A percentile compares a stretch with the other conserved stretches of the same genome.
Evolutionary conservation across 495 filamentous ascomycete genomes (phyloP).

Genomic region (Xylaria cubensis): DNA sequence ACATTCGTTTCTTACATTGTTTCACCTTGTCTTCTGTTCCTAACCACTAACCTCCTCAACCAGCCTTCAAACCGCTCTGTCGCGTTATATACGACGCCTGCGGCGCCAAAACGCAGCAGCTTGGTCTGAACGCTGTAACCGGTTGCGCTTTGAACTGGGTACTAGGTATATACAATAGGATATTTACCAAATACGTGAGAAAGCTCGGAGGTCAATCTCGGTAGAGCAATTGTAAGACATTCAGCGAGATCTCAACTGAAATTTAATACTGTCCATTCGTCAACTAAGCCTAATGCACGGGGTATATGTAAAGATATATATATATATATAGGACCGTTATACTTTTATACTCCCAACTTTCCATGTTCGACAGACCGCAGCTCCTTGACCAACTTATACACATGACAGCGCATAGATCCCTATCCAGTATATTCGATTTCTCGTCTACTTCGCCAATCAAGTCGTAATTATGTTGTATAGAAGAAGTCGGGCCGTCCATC

Average conservation of each 20-base stretch:
- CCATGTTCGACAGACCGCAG: background rate
- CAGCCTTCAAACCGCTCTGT: background rate
- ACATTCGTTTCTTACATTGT: background rate
- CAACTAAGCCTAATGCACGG: background rate
- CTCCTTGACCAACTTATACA: background rate
- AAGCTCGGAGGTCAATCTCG: background rate
- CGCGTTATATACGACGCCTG: background rate
- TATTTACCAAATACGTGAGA: background rate
- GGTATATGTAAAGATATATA: background rate
- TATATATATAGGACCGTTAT: background rate
- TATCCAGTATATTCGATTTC: background rate
- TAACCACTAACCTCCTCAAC: background rate
- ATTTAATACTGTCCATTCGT: background rate
- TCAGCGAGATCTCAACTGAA: background rate
- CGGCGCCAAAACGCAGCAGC: background rate
- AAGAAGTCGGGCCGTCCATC: conserved; percentile 80
- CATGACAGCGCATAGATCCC: background rate
- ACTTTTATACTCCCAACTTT: background rate
- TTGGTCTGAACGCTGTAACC: background rate
- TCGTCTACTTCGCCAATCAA: background rate
- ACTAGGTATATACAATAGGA: background rate
- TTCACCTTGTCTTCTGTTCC: background rate
- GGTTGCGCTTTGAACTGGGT: background rate
- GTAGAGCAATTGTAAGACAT: background rate
- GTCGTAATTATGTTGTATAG: conserved; percentile 65